Conservation (phyloP, 2,329 filamentous ascomycete species). For the Bimuria novae-zelandiae region DNA sequence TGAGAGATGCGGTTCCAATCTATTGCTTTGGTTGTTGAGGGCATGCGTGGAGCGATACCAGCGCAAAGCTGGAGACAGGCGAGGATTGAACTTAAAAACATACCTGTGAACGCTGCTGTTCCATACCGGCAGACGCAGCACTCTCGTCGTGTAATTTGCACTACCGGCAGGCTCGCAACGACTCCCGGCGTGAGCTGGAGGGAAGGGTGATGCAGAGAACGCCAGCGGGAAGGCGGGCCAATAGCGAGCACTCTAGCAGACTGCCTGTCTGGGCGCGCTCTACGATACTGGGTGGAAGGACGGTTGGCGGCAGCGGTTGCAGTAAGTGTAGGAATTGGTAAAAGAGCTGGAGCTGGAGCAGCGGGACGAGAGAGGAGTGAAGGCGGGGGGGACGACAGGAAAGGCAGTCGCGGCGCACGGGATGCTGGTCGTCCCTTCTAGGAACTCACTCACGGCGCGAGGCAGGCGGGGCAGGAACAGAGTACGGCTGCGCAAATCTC, state of each 20-base stretch:
- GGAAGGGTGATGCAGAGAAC: constrained; percentile 31
- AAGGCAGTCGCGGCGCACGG: constrained; percentile 11
- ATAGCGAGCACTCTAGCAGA: constrained; percentile 21
- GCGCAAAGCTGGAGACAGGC: not conserved
- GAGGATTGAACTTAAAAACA: not conserved
- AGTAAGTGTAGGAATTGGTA: constrained; percentile 16
- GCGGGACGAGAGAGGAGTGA: constrained; percentile 11
- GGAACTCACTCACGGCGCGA: constrained; percentile 18
- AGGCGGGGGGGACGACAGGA: constrained; percentile 11
- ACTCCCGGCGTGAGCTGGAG: constrained; percentile 11
- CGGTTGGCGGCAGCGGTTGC: constrained; percentile 12
- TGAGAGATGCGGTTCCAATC: not conserved
- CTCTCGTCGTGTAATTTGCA: constrained; percentile 19
- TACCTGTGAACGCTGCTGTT: constrained; percentile 33
- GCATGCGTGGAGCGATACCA: not conserved
- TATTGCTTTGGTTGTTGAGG: not conserved
- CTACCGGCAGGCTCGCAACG: constrained; percentile 17
- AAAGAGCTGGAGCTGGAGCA: constrained; percentile 11
- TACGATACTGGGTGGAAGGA: not conserved
- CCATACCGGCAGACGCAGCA: constrained; percentile 29
- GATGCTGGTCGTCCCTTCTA: constrained; percentile 24
- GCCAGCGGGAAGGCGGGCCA: constrained; percentile 26
- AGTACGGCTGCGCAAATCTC: constrained; percentile 29
- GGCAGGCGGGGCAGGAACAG: constrained; percentile 17
- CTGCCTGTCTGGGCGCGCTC: not conserved